These are phyloP conservation scores for Delonix regia DNA, from an alignment of 306 rosid species.

Conservation along the genomic window DNA sequence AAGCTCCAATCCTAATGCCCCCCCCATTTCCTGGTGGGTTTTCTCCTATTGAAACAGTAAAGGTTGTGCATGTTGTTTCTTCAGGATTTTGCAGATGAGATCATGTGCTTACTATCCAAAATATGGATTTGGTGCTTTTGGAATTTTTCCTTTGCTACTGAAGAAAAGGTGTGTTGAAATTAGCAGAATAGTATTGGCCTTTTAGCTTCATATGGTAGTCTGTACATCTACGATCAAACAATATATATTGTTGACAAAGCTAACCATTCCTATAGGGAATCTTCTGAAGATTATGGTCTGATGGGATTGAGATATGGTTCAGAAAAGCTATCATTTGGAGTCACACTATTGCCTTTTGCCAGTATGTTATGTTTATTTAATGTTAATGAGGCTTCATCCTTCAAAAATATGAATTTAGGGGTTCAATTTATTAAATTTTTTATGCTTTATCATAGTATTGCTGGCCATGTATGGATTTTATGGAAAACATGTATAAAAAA, in stretches of 20 bases:
- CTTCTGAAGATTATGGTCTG: constrained; percentile 66
- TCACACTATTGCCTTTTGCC: constrained; percentile 66
- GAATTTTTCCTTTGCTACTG: too few relatives aligned
- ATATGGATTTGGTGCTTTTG: too few relatives aligned
- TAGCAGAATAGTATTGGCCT: too few relatives aligned
- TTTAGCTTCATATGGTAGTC: constrained; percentile 37
- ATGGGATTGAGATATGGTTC: constrained; percentile 92
- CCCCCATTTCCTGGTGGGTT: neutral
- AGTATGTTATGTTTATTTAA: constrained; percentile 50
- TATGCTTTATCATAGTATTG: constrained; percentile 1
- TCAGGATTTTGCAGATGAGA: constrained; percentile 80
- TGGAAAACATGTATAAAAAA: neutral
- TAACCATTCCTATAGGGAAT: constrained; percentile 54
- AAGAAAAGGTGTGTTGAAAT: too few relatives aligned
- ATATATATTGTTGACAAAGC: constrained; percentile 38
- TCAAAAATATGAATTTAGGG: neutral
- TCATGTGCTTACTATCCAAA: constrained; percentile 71
- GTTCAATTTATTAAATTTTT: neutral
- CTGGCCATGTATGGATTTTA: neutral
- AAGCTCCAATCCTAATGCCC: neutral
- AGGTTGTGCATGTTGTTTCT: constrained; percentile 32
- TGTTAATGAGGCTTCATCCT: constrained; percentile 4
- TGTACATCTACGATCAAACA: constrained; percentile 33
- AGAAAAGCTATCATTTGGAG: constrained; percentile 69
- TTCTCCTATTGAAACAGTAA: constrained; percentile 31